Conservation (phyloP, 2,329 filamentous ascomycete genomes). For the Colletotrichum limetticola region DNA sequence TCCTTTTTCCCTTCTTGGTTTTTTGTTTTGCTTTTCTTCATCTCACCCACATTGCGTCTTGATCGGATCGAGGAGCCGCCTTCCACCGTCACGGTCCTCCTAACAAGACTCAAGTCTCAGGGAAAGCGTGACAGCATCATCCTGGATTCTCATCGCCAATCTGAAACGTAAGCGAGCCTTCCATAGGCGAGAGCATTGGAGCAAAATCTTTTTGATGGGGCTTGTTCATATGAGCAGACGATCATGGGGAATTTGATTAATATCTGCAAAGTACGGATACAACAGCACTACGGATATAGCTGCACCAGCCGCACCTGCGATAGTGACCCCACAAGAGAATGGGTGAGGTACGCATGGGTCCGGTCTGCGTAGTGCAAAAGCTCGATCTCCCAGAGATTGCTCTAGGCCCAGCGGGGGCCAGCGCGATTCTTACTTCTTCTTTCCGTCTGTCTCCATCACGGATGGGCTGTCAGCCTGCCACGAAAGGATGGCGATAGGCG, state of each 20-base stretch:
- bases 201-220: conserved; percentile 12
- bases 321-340: conserved; percentile 12
- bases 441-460: not conserved
- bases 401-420: not conserved
- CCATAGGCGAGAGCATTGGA: conserved; percentile 26
- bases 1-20: not conserved
- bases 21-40: conserved; percentile 4
- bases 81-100: conserved; percentile 5
- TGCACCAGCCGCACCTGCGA: not conserved
- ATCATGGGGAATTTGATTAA: conserved; percentile 31
- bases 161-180: conserved; percentile 31
- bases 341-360: not conserved
- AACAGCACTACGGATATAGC: not conserved
- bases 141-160: conserved; percentile 26
- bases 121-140: conserved; percentile 27
- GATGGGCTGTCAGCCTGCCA: not conserved
- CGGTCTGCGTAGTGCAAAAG: not conserved
- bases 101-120: not conserved
- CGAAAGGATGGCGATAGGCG: not conserved
- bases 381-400: conserved; percentile 2
- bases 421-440: conserved; percentile 5
- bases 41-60: not conserved
- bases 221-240: conserved; percentile 24
- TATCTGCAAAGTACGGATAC: conserved; percentile 12
- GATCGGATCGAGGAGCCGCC: conserved; percentile 17